Base-by-base conservation (phyloP, 164 flowering plant species). In the Dillenia suffruticosa region DNA sequence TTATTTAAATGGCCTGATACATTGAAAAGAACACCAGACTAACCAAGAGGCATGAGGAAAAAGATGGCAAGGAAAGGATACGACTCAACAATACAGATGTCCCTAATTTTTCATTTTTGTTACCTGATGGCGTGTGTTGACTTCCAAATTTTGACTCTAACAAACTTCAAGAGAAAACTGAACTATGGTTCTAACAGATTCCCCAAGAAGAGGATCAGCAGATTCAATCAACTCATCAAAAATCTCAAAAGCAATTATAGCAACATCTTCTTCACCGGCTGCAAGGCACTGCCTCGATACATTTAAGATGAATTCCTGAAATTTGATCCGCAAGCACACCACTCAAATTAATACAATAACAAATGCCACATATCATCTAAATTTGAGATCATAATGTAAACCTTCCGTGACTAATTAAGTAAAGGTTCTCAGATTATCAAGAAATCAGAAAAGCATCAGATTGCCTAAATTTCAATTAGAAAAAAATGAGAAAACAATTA, bases 191-290 rank as follows among this genome's bases (percentile, higher is more conserved):
- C 75, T 84, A 17, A 93, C 89, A 61, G 94, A 88, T 40, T 90
- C 97, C 61, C 98, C 98, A 67, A 90, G 96, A 72, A 92, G 88
- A 58, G 97, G 98, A 32, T 96, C 97, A 50, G 98, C 96, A 70
- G 98, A 93, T 71, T 93, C 98, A 70, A 93, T 89, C 47, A 90
- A 77, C 78, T 93, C 98, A 78, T 93, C 98, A 83, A 93, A 93
- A 47, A 93, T 90, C 76, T 93, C 98, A 73, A 93, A 93, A 52
- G 98, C 98, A 76, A 90, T 76, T 50, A 85, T 65, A 47, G 96
- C 97, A 68, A 93, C 87, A 76, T 90, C 98, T 64, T 93, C 98
- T 44, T 88, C 96, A 52, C 98, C 98, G 64, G 83, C 76, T 19
- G 90, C 91, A 72, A 92, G 81, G 68, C 95, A 89, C 66, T 92